phyloP scores from a whole-genome alignment of 345 rosid genomes.

The Eucalyptus lansdowneana region DNA sequence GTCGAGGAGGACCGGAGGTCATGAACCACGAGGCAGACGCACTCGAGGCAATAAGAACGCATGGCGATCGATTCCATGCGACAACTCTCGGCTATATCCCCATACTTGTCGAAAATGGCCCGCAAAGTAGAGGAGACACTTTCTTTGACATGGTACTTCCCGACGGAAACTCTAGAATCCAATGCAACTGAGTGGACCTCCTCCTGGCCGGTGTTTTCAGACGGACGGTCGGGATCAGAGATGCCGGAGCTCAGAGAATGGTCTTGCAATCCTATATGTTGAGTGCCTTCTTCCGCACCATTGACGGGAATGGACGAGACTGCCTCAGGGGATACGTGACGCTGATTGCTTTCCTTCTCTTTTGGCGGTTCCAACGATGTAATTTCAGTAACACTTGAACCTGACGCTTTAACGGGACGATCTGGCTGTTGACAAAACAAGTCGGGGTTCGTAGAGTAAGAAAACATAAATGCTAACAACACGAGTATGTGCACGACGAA shows the following conservation, averaged over 20 bases:
- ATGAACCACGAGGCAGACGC: constrained; percentile 57
- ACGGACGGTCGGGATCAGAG: constrained; percentile 13
- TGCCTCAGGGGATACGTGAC: not conserved
- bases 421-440: not conserved
- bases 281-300: not conserved
- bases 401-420: not conserved
- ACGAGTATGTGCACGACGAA: not conserved
- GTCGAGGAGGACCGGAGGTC: constrained; percentile 45
- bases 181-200: constrained; percentile 45
- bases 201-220: constrained; percentile 24
- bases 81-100: constrained; percentile 75
- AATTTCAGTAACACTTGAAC: not conserved
- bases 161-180: constrained; percentile 55
- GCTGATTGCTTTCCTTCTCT: not conserved
- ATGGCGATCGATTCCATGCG: constrained; percentile 56
- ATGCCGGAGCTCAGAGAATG: constrained; percentile 17
- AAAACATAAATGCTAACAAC: not conserved
- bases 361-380: not conserved
- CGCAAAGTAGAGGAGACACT: constrained; percentile 37
- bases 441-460: not conserved
- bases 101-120: constrained; percentile 44
- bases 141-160: constrained; percentile 52
- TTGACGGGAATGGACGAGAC: not conserved
- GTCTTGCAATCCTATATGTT: not conserved
- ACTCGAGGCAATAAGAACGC: constrained; percentile 60